Base-by-base conservation (phyloP, 1,139 yeast genomes). In the Yueomyces sp. region DNA sequence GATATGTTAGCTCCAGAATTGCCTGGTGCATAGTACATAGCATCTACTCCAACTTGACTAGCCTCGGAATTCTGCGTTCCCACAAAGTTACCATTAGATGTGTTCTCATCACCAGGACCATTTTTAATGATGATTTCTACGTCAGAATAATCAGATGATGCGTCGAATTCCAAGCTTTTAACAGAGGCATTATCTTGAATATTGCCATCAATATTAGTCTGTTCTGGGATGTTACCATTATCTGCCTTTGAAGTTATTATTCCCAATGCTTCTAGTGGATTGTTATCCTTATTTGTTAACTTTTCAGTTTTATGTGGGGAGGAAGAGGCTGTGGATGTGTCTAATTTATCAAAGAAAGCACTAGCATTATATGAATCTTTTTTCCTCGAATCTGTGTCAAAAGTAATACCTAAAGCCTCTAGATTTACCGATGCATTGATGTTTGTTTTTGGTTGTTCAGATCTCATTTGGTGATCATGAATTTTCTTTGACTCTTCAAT, bases 361-460 rank as follows among this genome's bases (percentile, higher is more conserved):
- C 25, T 36, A 19, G 28, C 27, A 8, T 27, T 6, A n/a, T 36
- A 8, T 37, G n/a, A 33, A 35, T 3, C 25, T 3, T 6, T 36
- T 4, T 19, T 8, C 26, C 1, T 8, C 4, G 27, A 11, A 36
- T 12, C n/a, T 19, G 12, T 31, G n/a, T 49, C 55, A 4, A 55
- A 40, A 12, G 46, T 49, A 26, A 56, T 56, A 34, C 59, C 60
- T 19, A 56, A 45, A 3, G 58, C 53, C 29, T 50, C 51, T 25
- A 56, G 45, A 29, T 53, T 49, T 4, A 33, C 35, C 19, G 19
- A 19, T 19, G 19, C 19, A 19, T 19, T 19, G 19, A 19, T 19
- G 19, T 19, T 19, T 19, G 19, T 19, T 19, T 19, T 19, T 9
- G 35, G 19, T 11, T 11, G 35, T n/a, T 33, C n/a, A 11, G 19